Percentiles rank a stretch among this genome's conserved stretches.
Evolutionary conservation across 2,329 filamentous ascomycete genomes (phyloP).

Genomic region (Mycosphaerella arachidis): DNA sequence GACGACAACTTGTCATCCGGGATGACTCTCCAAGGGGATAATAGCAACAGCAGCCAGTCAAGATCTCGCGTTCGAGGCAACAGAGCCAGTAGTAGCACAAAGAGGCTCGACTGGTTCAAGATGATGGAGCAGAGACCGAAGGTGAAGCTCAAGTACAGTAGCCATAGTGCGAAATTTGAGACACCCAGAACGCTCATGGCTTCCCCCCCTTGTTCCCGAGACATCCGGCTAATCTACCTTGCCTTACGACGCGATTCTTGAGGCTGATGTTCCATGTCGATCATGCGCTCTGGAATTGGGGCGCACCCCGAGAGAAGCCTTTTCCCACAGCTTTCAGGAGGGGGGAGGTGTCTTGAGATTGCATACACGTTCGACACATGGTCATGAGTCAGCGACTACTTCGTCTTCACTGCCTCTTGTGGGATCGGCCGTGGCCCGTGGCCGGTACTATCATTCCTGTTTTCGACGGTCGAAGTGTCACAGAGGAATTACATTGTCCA

Average conservation of each 20-base stretch:
- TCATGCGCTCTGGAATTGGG: conserved; percentile 5
- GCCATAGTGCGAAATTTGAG: too few relatives aligned
- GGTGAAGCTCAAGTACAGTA: too few relatives aligned
- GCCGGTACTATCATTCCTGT: too few relatives aligned
- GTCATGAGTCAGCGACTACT: too few relatives aligned
- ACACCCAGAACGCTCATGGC: too few relatives aligned
- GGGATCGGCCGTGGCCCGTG: too few relatives aligned
- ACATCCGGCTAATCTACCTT: too few relatives aligned
- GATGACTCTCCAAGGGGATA: conserved; percentile 4
- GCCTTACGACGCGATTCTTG: conserved; percentile 6
- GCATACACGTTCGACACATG: too few relatives aligned
- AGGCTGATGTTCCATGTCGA: conserved; percentile 12
- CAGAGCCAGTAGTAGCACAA: background rate
- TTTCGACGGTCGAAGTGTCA: too few relatives aligned
- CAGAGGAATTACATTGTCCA: too few relatives aligned
- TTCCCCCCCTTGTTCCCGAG: too few relatives aligned
- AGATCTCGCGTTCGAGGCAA: background rate
- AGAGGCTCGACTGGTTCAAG: conserved; percentile 8
- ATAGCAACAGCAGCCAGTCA: background rate
- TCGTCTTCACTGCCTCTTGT: too few relatives aligned
- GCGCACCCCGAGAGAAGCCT: conserved; percentile 4
- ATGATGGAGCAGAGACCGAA: conserved; percentile 7
- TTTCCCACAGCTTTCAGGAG: conserved; percentile 5
- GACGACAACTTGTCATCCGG: conserved; percentile 1
- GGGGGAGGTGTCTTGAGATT: background rate